Conservation (phyloP, 176 grass and related monocot species). For the Eragrostis nindensis region DNA sequence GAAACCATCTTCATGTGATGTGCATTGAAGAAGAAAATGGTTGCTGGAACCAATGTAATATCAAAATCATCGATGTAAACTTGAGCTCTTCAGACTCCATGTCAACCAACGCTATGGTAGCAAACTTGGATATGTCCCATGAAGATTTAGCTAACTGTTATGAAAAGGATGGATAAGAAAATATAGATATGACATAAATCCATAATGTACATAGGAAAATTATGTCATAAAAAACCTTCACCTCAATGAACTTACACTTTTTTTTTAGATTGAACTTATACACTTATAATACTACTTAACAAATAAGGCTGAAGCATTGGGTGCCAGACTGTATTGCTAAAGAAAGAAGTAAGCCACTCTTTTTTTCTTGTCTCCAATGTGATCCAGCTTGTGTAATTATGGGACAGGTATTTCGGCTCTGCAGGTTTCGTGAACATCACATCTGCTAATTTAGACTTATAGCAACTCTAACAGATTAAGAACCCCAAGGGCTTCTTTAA, state of each 20-base stretch:
- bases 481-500: too few relatives aligned
- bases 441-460: neutral
- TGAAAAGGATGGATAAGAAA: neutral
- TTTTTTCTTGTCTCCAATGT: too few relatives aligned
- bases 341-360: too few relatives aligned
- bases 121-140: slow-evolving; percentile 74
- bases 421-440: neutral
- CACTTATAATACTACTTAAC: neutral
- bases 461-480: too few relatives aligned
- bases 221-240: neutral
- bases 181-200: slow-evolving; percentile 3
- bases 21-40: slow-evolving; percentile 95
- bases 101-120: slow-evolving; percentile 65
- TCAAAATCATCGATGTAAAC: slow-evolving; percentile 93
- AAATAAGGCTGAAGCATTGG: too few relatives aligned
- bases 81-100: slow-evolving; percentile 72
- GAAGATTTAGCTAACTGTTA: slow-evolving; percentile 64
- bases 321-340: too few relatives aligned
- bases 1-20: slow-evolving; percentile 99
- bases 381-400: too few relatives aligned
- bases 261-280: too few relatives aligned
- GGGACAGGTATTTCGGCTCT: neutral
- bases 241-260: neutral
- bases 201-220: neutral
- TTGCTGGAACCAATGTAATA: slow-evolving; percentile 77